Conservation (phyloP, 2,329 filamentous ascomycete species). For the Colletotrichum theobromicola region DNA sequence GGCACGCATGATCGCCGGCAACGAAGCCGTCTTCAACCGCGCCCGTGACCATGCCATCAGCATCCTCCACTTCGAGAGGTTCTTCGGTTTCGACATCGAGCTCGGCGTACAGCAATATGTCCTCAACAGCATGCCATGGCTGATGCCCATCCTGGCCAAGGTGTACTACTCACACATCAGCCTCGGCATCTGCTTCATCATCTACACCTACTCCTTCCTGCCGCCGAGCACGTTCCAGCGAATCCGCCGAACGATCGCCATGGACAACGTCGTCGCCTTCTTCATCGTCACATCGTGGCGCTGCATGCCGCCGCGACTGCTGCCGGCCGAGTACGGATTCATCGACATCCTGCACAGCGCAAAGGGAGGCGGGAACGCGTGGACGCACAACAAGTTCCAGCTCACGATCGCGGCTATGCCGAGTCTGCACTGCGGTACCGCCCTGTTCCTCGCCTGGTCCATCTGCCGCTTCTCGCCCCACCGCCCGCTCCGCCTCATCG, state of each 20-base stretch:
- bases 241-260: conserved; percentile 52
- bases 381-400: conserved; percentile 51
- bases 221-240: conserved; percentile 41
- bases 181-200: conserved; percentile 49
- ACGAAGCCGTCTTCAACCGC: conserved; percentile 39
- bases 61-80: conserved; percentile 42
- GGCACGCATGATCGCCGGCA: conserved; percentile 42
- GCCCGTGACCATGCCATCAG: conserved; percentile 44
- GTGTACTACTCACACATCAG: conserved; percentile 53
- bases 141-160: conserved; percentile 43
- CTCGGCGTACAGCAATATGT: conserved; percentile 42
- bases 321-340: conserved; percentile 50
- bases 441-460: conserved; percentile 39
- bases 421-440: conserved; percentile 50
- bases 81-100: conserved; percentile 44
- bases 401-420: conserved; percentile 56
- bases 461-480: conserved; percentile 45
- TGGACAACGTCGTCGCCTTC: conserved; percentile 53
- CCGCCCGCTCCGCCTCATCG: conserved; percentile 35
- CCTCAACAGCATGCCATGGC: conserved; percentile 36
- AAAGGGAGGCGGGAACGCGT: conserved; percentile 31
- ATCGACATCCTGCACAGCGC: conserved; percentile 47
- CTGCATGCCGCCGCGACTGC: conserved; percentile 53
- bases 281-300: conserved; percentile 51
- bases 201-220: conserved; percentile 52